Evolutionary conservation across 2,329 filamentous ascomycete genomes (phyloP), one percentile per base, ranked within the genome.

Genomic region (Exophiala sp.): DNA sequence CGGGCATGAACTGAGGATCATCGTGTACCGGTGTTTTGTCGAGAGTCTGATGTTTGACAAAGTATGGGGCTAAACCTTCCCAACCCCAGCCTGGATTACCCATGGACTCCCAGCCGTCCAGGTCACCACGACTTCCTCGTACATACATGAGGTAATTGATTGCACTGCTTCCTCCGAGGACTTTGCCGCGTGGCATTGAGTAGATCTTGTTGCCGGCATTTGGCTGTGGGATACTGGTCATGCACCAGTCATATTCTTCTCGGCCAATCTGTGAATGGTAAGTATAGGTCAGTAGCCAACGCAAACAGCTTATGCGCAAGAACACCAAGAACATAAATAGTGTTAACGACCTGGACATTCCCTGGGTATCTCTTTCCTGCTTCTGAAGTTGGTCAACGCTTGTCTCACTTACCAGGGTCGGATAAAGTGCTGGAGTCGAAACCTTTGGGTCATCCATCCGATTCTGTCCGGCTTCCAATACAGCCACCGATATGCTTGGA

Each of bases 401-500:
- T 2, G 16, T 2, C 16, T 2, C 20, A 49, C 50, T 34, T 32
- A 58, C 55, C 57, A 57, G 35, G 3, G 57, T 58, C n/a, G 55
- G 55, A 40, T 58, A 62, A 5, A 60, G 45, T 38, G 54, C 47
- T 29, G 66, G 66, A 6, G 65, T 63, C 5, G 63, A 65, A 33
- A 69, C 64, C 4, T 52, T 50, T 10, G 58, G 56, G 6, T 67
- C 67, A 10, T 65, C 64, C 18, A 66, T 54, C 10, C 62, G 60
- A 12, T 65, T 65, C n/a, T 61, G 57, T 24, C 75, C 75, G 12
- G 74, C 75, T 62, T 78, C 75, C 18, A 78, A 62, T 0, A 78
- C 72, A 16, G 69, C 71, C 16, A 81, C 69, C 3, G 65, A 63
- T 51, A 75, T 53, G 20, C 66, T 53, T 10, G 60, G 54, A 47